These are phyloP conservation scores for Arthrobotrys sinensis DNA, from an alignment of 2,329 filamentous ascomycete species.

Conservation along the genomic window DNA sequence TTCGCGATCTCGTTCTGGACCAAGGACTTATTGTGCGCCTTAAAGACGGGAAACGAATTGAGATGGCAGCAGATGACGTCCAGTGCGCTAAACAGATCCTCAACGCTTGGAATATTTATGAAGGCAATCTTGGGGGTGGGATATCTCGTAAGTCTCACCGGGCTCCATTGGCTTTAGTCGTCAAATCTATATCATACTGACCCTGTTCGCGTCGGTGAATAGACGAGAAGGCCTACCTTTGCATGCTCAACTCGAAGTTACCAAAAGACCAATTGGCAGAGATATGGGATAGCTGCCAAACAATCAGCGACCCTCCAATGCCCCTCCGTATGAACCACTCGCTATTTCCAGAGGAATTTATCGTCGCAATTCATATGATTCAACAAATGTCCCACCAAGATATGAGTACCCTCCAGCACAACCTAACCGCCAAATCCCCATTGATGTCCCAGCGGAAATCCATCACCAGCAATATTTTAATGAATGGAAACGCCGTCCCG, in stretches of 20 bases:
- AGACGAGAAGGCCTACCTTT: constrained; percentile 57
- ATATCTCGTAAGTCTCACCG: constrained; percentile 45
- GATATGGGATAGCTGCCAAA: constrained; percentile 58
- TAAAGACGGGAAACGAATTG: constrained; percentile 36
- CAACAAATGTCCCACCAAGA: constrained; percentile 31
- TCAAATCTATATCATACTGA: background rate
- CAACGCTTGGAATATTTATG: constrained; percentile 57
- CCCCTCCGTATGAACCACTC: constrained; percentile 51
- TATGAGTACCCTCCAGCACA: constrained; percentile 50
- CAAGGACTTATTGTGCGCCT: constrained; percentile 49
- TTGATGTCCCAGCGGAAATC: constrained; percentile 51
- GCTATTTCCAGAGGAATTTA: constrained; percentile 55
- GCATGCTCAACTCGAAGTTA: constrained; percentile 52
- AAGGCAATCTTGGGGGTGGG: constrained; percentile 55
- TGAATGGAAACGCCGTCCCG: constrained; percentile 47
- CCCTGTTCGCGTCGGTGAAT: too few relatives aligned
- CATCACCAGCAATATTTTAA: constrained; percentile 45
- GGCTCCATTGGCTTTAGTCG: too few relatives aligned
- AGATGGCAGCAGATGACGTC: constrained; percentile 54
- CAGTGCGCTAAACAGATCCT: constrained; percentile 52
- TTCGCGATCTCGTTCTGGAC: constrained; percentile 49
- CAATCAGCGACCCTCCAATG: constrained; percentile 52
- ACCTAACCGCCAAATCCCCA: constrained; percentile 55
- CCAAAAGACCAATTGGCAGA: constrained; percentile 55
- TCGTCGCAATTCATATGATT: constrained; percentile 50